phyloP scores from a whole-genome alignment of 1,284 basidiomycete genomes.

The Leccinum fuscescens region DNA sequence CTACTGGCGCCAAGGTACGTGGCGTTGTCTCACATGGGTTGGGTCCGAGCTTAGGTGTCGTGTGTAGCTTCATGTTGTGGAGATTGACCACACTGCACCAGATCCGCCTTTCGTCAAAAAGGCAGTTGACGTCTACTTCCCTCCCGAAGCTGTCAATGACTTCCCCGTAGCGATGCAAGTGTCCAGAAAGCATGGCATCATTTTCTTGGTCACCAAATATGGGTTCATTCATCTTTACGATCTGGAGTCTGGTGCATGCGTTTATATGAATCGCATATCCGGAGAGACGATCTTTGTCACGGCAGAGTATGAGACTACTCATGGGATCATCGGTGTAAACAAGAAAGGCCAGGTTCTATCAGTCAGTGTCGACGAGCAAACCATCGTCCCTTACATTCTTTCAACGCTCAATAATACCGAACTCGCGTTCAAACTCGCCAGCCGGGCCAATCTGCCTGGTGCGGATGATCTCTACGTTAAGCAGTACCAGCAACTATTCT shows the following conservation, averaged over 20 bases:
- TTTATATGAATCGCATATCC: conserved; percentile 99
- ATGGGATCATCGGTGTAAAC: conserved; percentile 99
- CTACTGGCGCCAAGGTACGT: conserved; percentile 91
- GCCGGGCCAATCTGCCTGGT: conserved; percentile 94
- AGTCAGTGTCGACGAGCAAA: conserved; percentile 95
- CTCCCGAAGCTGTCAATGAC: conserved; percentile 95
- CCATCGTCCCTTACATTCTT: conserved; percentile 94
- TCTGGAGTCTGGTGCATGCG: conserved; percentile 95
- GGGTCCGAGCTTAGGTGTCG: conserved; percentile 14
- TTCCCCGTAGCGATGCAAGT: conserved; percentile 99
- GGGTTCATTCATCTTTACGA: conserved; percentile 99
- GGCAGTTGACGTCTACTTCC: conserved; percentile 99
- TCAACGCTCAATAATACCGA: conserved; percentile 95
- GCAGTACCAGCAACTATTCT: conserved; percentile 94
- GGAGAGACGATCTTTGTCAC: conserved; percentile 99
- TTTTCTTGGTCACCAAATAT: conserved; percentile 98
- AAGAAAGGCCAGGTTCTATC: conserved; percentile 98
- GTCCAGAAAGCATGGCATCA: conserved; percentile 94
- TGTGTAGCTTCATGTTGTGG: conserved; percentile 90
- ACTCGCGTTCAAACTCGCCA: conserved; percentile 97
- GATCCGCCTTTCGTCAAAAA: conserved; percentile 98
- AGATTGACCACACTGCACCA: conserved; percentile 96
- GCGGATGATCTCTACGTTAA: conserved; percentile 97
- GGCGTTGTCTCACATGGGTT: conserved; percentile 7
- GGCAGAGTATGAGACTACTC: conserved; percentile 89